Evolutionary conservation across 2,329 filamentous ascomycete genomes (phyloP).

Genomic region (Cladophialophora yegresii): DNA sequence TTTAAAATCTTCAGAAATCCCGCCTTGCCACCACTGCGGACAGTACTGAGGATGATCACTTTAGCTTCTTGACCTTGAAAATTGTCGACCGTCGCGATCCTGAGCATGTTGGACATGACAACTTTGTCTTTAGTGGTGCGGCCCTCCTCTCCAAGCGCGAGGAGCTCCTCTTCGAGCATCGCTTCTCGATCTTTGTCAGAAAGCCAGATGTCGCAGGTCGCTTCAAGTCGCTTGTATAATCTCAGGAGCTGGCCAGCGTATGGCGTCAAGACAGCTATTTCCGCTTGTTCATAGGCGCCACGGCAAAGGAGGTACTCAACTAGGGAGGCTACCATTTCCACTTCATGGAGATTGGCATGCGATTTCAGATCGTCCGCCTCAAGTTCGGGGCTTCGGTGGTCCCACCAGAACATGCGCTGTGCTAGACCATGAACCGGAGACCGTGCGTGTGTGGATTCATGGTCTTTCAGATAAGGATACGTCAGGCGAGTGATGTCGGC

Average conservation of each 20-base stretch:
- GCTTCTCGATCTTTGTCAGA: constrained; percentile 37
- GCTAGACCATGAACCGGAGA: constrained; percentile 34
- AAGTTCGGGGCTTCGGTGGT: constrained; percentile 38
- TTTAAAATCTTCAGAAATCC: constrained; percentile 42
- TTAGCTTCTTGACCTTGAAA: constrained; percentile 45
- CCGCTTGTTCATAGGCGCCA: constrained; percentile 37
- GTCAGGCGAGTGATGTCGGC: constrained; percentile 37
- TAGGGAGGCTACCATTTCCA: constrained; percentile 38
- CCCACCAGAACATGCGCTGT: constrained; percentile 39
- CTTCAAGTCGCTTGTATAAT: constrained; percentile 32
- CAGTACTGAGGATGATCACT: constrained; percentile 40
- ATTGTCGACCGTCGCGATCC: constrained; percentile 40
- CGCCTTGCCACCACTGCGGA: constrained; percentile 39
- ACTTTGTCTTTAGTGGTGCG: constrained; percentile 30
- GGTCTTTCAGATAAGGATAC: constrained; percentile 39
- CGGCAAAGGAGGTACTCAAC: constrained; percentile 38
- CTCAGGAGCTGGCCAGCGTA: constrained; percentile 40
- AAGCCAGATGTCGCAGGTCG: constrained; percentile 38
- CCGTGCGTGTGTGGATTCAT: constrained; percentile 21
- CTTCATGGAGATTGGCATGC: constrained; percentile 38
- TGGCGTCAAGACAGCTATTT: constrained; percentile 42
- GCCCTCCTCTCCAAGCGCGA: constrained; percentile 30
- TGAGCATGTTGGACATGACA: constrained; percentile 37
- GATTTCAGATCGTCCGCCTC: constrained; percentile 34
- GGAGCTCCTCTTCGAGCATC: constrained; percentile 35